Percentiles rank a stretch among this genome's conserved stretches.
Conservation (phyloP, 2,329 filamentous ascomycete species). For the Phaeomoniella chlamydospora region DNA sequence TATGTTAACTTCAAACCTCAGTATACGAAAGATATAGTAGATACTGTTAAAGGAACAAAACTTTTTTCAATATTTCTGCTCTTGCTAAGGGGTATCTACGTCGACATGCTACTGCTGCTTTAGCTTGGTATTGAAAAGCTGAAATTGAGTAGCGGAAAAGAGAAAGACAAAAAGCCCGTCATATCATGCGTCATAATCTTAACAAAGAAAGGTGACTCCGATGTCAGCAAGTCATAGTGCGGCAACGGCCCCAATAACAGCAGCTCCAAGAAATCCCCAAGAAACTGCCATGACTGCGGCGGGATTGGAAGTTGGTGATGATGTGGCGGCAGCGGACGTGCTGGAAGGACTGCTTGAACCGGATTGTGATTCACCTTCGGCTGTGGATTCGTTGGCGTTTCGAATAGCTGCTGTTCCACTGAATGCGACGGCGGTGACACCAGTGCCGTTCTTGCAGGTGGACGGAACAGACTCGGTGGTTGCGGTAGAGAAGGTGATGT, state of each 20-base stretch:
- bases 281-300: conserved; percentile 17
- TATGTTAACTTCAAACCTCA: too few species aligned
- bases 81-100: too few species aligned
- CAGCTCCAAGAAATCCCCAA: conserved; percentile 22
- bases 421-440: conserved; percentile 33
- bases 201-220: too few species aligned
- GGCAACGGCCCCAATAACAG: conserved; percentile 17
- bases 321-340: conserved; percentile 7
- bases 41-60: too few species aligned
- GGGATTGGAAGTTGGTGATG: conserved; percentile 16
- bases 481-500: conserved; percentile 49
- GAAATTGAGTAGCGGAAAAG: too few species aligned
- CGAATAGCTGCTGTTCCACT: conserved; percentile 18
- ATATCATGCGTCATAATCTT: too few species aligned
- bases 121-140: too few species aligned
- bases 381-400: conserved; percentile 29
- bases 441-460: conserved; percentile 45
- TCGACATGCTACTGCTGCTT: too few species aligned
- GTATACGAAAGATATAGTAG: too few species aligned
- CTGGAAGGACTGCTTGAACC: conserved; percentile 5
- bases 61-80: too few species aligned
- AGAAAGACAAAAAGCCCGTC: too few species aligned
- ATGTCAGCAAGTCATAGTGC: too few species aligned
- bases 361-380: conserved; percentile 17
- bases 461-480: conserved; percentile 29